Evolutionary conservation across 2,329 filamentous ascomycete species (phyloP).

Genomic region (Gremmenia infestans): DNA sequence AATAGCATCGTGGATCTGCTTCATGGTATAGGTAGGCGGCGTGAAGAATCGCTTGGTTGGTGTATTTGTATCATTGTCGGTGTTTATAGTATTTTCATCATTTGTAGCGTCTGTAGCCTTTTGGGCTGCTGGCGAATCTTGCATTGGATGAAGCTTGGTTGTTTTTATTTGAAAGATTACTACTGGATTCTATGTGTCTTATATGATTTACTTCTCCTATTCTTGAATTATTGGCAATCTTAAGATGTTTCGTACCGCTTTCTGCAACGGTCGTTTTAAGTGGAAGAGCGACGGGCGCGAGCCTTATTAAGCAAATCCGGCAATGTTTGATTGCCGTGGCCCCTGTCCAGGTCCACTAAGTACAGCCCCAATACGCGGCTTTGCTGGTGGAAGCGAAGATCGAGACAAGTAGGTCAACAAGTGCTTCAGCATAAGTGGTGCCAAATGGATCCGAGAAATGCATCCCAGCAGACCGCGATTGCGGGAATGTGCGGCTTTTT

Average conservation of each 20-base stretch:
- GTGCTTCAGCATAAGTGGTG: no score
- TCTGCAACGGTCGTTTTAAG: not conserved
- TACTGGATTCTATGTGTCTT: not conserved
- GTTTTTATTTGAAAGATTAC: not conserved
- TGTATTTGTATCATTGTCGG: not conserved
- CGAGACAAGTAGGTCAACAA: not conserved
- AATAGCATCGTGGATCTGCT: slow-evolving; percentile 41
- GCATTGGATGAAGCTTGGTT: not conserved
- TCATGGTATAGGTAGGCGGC: slow-evolving; percentile 29
- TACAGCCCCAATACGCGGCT: not conserved
- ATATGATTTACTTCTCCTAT: not conserved
- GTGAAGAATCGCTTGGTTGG: slow-evolving; percentile 14
- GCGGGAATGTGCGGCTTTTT: no score
- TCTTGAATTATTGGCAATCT: not conserved
- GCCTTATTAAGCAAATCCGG: not conserved
- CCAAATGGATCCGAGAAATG: no score
- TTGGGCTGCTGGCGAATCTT: not conserved
- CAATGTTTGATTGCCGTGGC: not conserved
- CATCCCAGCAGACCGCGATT: no score
- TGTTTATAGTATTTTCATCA: not conserved
- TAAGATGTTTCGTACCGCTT: not conserved
- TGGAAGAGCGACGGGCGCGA: not conserved
- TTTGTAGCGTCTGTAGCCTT: not conserved
- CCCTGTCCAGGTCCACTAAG: not conserved
- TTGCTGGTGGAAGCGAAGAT: not conserved